Percentiles rank a stretch among this genome's conserved stretches.
Evolutionary conservation across 345 rosid genomes (phyloP).

Genomic region (Salix caprea): DNA sequence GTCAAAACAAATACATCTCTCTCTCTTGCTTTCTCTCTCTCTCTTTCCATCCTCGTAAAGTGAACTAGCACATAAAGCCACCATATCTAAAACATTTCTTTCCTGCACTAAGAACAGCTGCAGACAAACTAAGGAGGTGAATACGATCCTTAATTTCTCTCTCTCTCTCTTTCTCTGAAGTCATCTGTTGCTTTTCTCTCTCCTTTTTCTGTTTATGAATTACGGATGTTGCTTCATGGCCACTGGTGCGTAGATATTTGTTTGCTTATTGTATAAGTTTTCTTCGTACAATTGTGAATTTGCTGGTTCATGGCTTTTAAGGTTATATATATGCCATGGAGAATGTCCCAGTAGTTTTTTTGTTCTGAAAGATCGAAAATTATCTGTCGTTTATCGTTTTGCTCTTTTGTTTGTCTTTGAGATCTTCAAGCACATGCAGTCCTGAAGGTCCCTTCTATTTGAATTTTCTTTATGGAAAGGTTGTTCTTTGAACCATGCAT

Average conservation of each 20-base stretch:
- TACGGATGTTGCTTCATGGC: conserved; percentile 49
- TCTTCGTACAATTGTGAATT: not conserved
- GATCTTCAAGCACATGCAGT: conserved; percentile 24
- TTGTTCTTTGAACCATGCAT: conserved; percentile 21
- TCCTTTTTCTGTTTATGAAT: conserved; percentile 27
- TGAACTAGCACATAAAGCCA: conserved; percentile 46
- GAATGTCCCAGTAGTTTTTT: conserved; percentile 4
- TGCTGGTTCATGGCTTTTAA: conserved; percentile 3
- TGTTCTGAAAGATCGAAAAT: conserved; percentile 3
- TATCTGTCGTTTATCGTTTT: not conserved
- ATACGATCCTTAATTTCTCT: conserved; percentile 6
- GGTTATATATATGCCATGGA: conserved; percentile 1
- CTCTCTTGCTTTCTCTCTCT: not conserved
- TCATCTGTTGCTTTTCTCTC: conserved; percentile 38
- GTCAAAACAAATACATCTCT: conserved; percentile 37
- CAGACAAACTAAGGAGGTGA: conserved; percentile 43
- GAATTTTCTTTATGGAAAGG: conserved; percentile 12
- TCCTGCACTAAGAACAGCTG: conserved; percentile 45
- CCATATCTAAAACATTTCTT: conserved; percentile 44
- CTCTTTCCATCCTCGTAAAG: conserved; percentile 21
- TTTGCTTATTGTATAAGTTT: not conserved
- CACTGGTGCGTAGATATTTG: conserved; percentile 36
- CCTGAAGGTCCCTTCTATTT: conserved; percentile 15
- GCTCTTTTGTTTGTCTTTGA: not conserved
- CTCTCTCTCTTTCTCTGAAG: conserved; percentile 38